These are phyloP conservation scores for Chytridiales sp. DNA, from an alignment of 371 early-diverging fungal species.

Conservation along the genomic window DNA sequence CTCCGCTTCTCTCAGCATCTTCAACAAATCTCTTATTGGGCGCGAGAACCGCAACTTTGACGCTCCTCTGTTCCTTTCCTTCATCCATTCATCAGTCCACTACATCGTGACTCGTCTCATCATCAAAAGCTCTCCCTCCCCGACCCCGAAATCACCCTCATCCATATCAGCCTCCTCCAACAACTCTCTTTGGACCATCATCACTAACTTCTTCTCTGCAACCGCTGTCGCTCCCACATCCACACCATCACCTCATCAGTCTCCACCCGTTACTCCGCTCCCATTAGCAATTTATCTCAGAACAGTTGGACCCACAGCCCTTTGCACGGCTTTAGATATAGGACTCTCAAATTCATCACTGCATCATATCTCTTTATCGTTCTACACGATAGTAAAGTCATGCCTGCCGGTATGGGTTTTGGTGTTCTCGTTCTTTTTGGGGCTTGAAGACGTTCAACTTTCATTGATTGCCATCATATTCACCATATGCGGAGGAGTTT, in stretches of 20 bases:
- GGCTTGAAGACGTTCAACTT: conserved; percentile 69
- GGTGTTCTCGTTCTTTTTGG: conserved; percentile 83
- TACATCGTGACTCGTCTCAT: conserved; percentile 9
- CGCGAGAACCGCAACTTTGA: conserved; percentile 22
- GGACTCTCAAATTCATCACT: conserved; percentile 27
- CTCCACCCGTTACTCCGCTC: not conserved
- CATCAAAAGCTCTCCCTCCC: not conserved
- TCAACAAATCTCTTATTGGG: conserved; percentile 25
- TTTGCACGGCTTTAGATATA: conserved; percentile 29
- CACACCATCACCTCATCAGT: not conserved
- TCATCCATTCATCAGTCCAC: conserved; percentile 18
- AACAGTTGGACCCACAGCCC: conserved; percentile 16
- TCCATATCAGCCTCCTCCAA: not conserved
- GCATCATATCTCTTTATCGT: conserved; percentile 73
- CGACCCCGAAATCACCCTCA: not conserved
- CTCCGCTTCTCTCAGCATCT: conserved; percentile 13
- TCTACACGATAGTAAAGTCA: conserved; percentile 95
- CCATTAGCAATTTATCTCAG: not conserved
- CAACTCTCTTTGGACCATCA: not conserved
- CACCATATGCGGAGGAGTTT: conserved; percentile 78
- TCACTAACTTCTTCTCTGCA: not conserved
- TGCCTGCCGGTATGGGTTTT: conserved; percentile 85
- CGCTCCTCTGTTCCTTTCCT: conserved; percentile 20
- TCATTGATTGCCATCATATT: conserved; percentile 68
- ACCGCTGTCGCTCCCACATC: not conserved